Evolutionary conservation across 2,329 filamentous ascomycete genomes (phyloP).

Genomic region (Cadophora sp.): DNA sequence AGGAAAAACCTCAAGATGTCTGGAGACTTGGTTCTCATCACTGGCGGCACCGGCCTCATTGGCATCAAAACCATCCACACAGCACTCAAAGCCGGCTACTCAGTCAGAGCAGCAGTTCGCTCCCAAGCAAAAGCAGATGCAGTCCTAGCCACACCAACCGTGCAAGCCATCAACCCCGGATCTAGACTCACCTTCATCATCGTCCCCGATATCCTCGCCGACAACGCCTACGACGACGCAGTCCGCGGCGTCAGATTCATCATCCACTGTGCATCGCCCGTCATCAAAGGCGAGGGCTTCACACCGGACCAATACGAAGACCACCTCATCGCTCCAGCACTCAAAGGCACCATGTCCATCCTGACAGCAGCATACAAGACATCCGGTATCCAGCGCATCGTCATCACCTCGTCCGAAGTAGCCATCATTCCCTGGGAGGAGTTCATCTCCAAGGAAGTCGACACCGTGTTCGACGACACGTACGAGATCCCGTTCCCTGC

Average conservation of each 20-base stretch:
- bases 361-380: slow-evolving; percentile 47
- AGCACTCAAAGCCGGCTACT: slow-evolving; percentile 45
- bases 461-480: slow-evolving; percentile 34
- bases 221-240: slow-evolving; percentile 50
- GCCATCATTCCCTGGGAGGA: slow-evolving; percentile 50
- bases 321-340: slow-evolving; percentile 44
- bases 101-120: slow-evolving; percentile 54
- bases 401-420: slow-evolving; percentile 51
- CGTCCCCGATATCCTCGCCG: slow-evolving; percentile 47
- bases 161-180: slow-evolving; percentile 47
- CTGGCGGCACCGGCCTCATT: slow-evolving; percentile 55
- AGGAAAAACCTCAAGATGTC: slow-evolving; percentile 19
- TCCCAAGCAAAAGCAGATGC: slow-evolving; percentile 51
- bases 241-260: slow-evolving; percentile 49
- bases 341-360: slow-evolving; percentile 48
- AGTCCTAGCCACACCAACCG: slow-evolving; percentile 43
- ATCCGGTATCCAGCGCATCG: slow-evolving; percentile 48
- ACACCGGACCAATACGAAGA: slow-evolving; percentile 55
- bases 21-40: slow-evolving; percentile 37
- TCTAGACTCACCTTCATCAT: slow-evolving; percentile 41
- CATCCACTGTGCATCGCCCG: slow-evolving; percentile 40
- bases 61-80: slow-evolving; percentile 55
- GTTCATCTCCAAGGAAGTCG: slow-evolving; percentile 34
- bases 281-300: slow-evolving; percentile 37
- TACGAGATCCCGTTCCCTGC: slow-evolving; percentile 33